These are phyloP conservation scores for Lobulomyces angularis DNA, from an alignment of 192 early-diverging fungal species.

Conservation along the genomic window DNA sequence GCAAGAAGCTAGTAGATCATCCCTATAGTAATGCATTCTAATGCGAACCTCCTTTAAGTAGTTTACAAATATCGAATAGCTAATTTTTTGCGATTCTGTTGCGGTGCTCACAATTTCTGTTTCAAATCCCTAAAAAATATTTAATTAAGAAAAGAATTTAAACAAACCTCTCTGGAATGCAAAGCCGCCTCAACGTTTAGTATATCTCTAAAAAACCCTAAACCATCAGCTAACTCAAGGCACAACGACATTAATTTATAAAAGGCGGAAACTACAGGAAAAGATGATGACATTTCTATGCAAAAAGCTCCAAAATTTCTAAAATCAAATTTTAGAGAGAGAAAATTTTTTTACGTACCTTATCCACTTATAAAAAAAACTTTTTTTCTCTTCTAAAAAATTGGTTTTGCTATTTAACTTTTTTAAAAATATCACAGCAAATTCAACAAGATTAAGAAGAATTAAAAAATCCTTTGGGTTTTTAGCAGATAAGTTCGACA, in stretches of 20 bases:
- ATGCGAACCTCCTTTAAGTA: constrained; percentile 48
- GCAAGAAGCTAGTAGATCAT: constrained; percentile 59
- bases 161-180: no score
- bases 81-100: constrained; percentile 9
- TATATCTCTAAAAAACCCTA: not conserved
- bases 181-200: no score
- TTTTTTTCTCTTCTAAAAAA: constrained; percentile 66
- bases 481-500: constrained; percentile 33
- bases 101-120: constrained; percentile 19
- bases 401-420: constrained; percentile 31
- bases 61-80: constrained; percentile 31
- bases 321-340: not conserved
- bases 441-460: constrained; percentile 57
- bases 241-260: not conserved
- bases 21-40: constrained; percentile 54
- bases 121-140: constrained; percentile 20
- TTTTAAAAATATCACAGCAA: constrained; percentile 38
- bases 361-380: no score
- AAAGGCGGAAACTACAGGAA: not conserved
- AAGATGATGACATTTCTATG: not conserved
- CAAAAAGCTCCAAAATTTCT: constrained; percentile 1
- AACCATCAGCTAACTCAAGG: not conserved
- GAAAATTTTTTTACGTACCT: no score
- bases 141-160: not conserved
- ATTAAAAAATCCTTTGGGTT: constrained; percentile 53